Conservation (phyloP, 1,284 basidiomycete species). For the Ustilago trichophora region DNA sequence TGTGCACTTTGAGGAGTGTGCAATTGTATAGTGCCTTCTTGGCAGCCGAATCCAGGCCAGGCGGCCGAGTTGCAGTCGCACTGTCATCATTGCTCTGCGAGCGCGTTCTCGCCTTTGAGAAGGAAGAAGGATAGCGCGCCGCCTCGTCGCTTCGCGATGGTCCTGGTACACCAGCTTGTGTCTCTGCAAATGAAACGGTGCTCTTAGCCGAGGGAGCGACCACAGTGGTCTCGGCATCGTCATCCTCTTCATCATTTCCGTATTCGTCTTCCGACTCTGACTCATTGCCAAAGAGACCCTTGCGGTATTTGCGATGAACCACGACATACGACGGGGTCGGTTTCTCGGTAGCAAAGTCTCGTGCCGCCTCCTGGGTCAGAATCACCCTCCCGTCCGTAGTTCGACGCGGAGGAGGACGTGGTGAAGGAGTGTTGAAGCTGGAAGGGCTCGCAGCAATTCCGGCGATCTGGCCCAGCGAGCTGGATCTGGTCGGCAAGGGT, state of each 20-base stretch:
- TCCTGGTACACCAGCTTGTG: no score
- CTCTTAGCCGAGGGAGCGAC: neutral
- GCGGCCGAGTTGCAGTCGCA: neutral
- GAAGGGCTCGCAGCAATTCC: constrained; percentile 6
- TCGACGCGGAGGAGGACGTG: constrained; percentile 7
- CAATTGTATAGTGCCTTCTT: constrained; percentile 58
- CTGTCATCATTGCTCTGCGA: constrained; percentile 13
- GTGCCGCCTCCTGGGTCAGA: constrained; percentile 30
- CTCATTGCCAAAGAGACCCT: constrained; percentile 32
- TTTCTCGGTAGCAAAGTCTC: constrained; percentile 12
- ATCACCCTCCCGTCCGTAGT: constrained; percentile 26
- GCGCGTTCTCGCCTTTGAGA: constrained; percentile 13
- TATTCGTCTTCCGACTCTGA: constrained; percentile 58
- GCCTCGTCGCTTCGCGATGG: neutral
- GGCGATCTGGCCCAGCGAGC: constrained; percentile 26
- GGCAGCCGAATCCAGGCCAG: constrained; percentile 47
- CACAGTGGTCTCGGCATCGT: neutral
- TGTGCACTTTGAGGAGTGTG: constrained; percentile 58
- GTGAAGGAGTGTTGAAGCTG: neutral
- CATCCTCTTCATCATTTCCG: constrained; percentile 31
- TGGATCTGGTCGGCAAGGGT: constrained; percentile 29
- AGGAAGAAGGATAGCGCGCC: constrained; percentile 31
- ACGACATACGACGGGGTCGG: constrained; percentile 7
- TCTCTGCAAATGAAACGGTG: no score
- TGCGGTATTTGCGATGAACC: constrained; percentile 20